These are phyloP conservation scores for Chytriomyces hyalinus DNA, from an alignment of 192 early-diverging fungal species.

Conservation along the genomic window DNA sequence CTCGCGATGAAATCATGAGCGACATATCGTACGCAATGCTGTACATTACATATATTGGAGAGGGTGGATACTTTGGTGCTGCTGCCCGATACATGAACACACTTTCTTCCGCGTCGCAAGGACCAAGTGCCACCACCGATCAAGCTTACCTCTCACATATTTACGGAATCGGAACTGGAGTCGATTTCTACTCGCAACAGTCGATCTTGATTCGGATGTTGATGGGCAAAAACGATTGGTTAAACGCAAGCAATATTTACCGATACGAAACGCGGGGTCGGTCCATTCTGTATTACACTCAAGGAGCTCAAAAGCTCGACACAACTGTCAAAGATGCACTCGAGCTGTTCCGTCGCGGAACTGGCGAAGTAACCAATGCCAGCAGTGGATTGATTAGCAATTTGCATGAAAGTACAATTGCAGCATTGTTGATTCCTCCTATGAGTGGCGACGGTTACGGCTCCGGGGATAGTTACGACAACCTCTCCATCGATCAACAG, in stretches of 20 bases:
- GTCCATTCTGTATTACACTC: not conserved
- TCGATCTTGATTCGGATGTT: constrained; percentile 24
- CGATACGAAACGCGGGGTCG: not conserved
- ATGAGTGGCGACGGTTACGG: not conserved
- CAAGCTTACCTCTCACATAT: constrained; percentile 7
- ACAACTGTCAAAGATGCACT: constrained; percentile 18
- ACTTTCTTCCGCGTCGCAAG: not conserved
- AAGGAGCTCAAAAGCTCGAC: constrained; percentile 26
- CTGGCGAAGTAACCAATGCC: not conserved
- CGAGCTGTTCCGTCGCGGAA: constrained; percentile 2
- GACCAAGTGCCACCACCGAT: not conserved
- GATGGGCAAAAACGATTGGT: constrained; percentile 44
- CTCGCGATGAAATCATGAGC: not conserved
- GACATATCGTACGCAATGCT: constrained; percentile 9
- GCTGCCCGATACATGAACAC: not conserved
- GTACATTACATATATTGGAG: constrained; percentile 3
- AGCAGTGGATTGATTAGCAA: not conserved
- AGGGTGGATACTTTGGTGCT: constrained; percentile 5
- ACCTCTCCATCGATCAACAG: not conserved
- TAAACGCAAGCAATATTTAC: constrained; percentile 23
- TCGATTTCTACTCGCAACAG: constrained; percentile 43
- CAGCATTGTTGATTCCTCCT: not conserved
- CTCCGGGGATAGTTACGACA: too few species aligned
- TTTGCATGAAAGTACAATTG: constrained; percentile 3
- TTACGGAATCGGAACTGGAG: constrained; percentile 20